Evolutionary conservation across 2,329 filamentous ascomycete genomes (phyloP).

Genomic region (Daldinia sp.): DNA sequence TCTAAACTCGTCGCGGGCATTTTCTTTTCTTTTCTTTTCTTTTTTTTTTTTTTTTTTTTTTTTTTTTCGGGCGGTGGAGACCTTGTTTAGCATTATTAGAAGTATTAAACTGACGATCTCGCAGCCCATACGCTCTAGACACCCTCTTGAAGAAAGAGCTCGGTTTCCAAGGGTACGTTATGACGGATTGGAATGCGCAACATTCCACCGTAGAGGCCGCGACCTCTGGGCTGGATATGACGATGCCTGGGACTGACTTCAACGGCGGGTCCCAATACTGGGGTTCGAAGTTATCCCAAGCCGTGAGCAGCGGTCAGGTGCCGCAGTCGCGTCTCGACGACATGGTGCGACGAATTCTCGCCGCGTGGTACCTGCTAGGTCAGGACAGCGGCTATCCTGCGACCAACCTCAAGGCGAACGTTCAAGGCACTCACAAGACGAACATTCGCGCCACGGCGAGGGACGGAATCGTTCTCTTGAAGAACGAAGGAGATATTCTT

Average conservation of each 20-base stretch:
- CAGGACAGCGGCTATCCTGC: constrained; percentile 61
- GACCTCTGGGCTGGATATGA: constrained; percentile 79
- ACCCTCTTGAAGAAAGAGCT: constrained; percentile 73
- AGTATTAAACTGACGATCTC: background rate
- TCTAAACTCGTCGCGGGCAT: background rate
- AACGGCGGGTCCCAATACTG: constrained; percentile 63
- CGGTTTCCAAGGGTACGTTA: constrained; percentile 71
- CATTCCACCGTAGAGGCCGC: constrained; percentile 74
- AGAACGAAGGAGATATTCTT: constrained; percentile 66
- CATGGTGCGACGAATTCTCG: constrained; percentile 71
- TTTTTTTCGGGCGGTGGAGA: background rate
- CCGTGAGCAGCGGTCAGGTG: constrained; percentile 66
- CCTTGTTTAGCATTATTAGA: background rate
- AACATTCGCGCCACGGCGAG: constrained; percentile 65
- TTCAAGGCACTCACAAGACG: constrained; percentile 67
- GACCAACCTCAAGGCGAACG: constrained; percentile 62
- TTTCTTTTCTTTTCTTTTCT: background rate
- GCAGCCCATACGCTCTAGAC: constrained; percentile 61
- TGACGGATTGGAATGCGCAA: constrained; percentile 78
- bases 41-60: background rate
- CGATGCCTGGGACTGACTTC: constrained; percentile 75
- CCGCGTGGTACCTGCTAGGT: constrained; percentile 66
- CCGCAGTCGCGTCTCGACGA: constrained; percentile 69
- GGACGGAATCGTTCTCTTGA: constrained; percentile 71
- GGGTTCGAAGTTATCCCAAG: constrained; percentile 61